Evolutionary conservation across 2,329 filamentous ascomycete species (phyloP).

Genomic region (Paramyrothecium sp.): DNA sequence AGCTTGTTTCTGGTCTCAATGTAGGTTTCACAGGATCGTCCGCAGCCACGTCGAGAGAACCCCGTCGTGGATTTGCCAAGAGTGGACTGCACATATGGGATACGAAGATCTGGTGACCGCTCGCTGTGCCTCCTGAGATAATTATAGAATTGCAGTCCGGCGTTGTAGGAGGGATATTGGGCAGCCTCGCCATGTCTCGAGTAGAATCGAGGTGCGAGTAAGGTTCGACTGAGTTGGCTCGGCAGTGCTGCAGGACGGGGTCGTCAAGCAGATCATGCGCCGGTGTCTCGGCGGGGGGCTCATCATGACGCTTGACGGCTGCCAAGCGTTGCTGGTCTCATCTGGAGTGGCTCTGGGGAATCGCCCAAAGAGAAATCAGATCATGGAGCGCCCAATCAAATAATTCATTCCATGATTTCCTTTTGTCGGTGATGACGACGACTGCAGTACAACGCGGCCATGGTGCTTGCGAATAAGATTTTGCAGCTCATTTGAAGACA

Average conservation of each 20-base stretch:
- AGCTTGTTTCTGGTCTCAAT: neutral
- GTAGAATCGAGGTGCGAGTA: neutral
- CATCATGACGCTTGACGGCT: neutral
- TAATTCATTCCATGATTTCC: too few species aligned
- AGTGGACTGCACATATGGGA: neutral
- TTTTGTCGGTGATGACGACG: too few species aligned
- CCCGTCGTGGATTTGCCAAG: neutral
- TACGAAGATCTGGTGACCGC: too few species aligned
- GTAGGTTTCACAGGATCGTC: neutral
- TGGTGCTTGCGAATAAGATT: too few species aligned
- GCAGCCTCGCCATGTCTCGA: too few species aligned
- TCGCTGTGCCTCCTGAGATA: neutral
- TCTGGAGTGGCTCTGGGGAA: neutral
- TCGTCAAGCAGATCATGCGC: too few species aligned
- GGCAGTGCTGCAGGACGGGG: neutral
- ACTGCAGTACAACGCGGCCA: too few species aligned
- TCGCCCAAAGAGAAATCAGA: too few species aligned
- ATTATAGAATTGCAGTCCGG: neutral
- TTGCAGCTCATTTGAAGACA: too few species aligned
- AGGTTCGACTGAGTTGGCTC: neutral
- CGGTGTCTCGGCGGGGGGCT: neutral
- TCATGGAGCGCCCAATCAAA: too few species aligned
- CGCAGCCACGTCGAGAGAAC: neutral
- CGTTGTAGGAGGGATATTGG: neutral
- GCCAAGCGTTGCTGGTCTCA: neutral